Base-by-base conservation (phyloP, 371 early-diverging fungal genomes). In the Apophysomyces sp. region DNA sequence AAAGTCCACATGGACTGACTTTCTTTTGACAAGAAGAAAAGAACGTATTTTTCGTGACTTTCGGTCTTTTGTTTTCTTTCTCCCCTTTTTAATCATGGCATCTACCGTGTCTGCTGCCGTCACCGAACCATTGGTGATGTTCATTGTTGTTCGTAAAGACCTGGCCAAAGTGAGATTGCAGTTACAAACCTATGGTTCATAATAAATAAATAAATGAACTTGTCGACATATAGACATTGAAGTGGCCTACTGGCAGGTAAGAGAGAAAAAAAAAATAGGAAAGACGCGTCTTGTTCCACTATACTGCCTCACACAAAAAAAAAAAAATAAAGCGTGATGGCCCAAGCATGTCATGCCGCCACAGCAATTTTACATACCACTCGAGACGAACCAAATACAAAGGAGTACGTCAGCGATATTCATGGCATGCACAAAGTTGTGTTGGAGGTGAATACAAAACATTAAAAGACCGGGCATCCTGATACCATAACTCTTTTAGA, bases 261-360 rank as follows among this genome's bases (percentile, higher is more conserved):
- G 31, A 16, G 15, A 13, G 18, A 12, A n/a, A n/a, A n/a, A n/a
- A n/a, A n/a, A n/a, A n/a, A n/a, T n/a, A n/a, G n/a, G n/a, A n/a
- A n/a, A n/a, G n/a, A n/a, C n/a, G n/a, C n/a, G n/a, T n/a, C n/a
- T n/a, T 29, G n/a, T 26, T 13, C n/a, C 18, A 31, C 27, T 31
- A 13, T 8, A 29, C 36, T 39, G 15, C 44, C 55, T 51, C 8
- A 27, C n/a, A 29, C 44, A 12, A 13, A 39, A 7, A 18, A 39
- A 7, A 55, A 28, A 37, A 27, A 40, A 21, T 12, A 12, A 60
- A 92, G 93, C 65, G 83, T 94, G 0, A 90, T 95, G 40, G 76
- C 93, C 4, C 95, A 95, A 68, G 95, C 95, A 6, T 89, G 92
- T 57, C 95, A 95, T 65, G 95, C 94, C 1, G 72, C 89, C 7